phyloP scores from a whole-genome alignment of 1,284 basidiomycete species.

The Cutaneotrichosporon sp. region DNA sequence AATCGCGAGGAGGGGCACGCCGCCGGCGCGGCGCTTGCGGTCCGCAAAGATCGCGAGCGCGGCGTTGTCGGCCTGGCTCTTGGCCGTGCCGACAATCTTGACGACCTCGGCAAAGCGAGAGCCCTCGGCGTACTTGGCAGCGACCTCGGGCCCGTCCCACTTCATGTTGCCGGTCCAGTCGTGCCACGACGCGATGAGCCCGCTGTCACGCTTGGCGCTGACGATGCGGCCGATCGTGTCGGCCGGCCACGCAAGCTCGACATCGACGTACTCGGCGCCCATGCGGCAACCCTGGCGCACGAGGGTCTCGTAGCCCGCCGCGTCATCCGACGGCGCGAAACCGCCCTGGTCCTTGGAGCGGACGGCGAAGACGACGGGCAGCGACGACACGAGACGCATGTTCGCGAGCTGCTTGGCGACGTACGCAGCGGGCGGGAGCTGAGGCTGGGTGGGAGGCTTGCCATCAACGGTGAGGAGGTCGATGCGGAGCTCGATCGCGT shows the following conservation, averaged over 20 bases:
- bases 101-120: constrained; percentile 77
- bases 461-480: constrained; percentile 73
- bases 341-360: constrained; percentile 88
- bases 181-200: constrained; percentile 91
- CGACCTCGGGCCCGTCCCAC: constrained; percentile 72
- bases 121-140: constrained; percentile 69
- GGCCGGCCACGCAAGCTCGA: constrained; percentile 78
- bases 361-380: constrained; percentile 92
- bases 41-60: constrained; percentile 71
- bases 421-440: constrained; percentile 70
- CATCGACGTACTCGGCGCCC: constrained; percentile 90
- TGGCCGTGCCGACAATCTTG: constrained; percentile 89
- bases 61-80: constrained; percentile 74
- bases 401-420: constrained; percentile 80
- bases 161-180: constrained; percentile 84
- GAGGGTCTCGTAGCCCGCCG: constrained; percentile 74
- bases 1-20: constrained; percentile 86
- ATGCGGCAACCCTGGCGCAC: constrained; percentile 76
- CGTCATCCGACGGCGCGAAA: constrained; percentile 77
- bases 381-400: constrained; percentile 71
- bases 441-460: constrained; percentile 53
- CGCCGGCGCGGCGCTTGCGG: constrained; percentile 51
- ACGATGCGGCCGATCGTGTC: constrained; percentile 65
- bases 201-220: constrained; percentile 67
- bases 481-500: constrained; percentile 90